Evolutionary conservation across 177 flowering plant species (phyloP).

Genomic region (Telopea speciosissima): DNA sequence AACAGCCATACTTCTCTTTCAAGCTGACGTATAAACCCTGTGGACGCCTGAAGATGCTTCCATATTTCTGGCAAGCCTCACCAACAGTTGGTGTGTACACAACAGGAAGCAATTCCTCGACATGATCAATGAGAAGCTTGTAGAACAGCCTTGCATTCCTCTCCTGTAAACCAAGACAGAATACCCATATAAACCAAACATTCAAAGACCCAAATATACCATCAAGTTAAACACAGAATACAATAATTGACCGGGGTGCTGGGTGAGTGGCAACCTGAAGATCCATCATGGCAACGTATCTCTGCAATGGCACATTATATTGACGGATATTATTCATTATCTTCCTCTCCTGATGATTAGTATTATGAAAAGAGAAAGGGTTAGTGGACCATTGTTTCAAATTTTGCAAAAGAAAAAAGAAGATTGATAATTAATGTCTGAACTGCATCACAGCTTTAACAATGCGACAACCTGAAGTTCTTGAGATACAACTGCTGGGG

Average conservation of each 20-base stretch:
- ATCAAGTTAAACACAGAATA: neutral
- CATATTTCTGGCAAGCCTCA: conserved; percentile 96
- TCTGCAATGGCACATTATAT: conserved; percentile 78
- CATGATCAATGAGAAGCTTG: conserved; percentile 87
- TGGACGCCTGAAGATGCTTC: conserved; percentile 81
- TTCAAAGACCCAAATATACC: neutral
- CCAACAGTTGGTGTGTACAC: conserved; percentile 97
- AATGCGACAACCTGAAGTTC: conserved; percentile 66
- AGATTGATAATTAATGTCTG: neutral
- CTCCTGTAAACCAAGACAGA: conserved; percentile 41
- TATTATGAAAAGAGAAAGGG: neutral
- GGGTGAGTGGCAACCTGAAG: conserved; percentile 51
- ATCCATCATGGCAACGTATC: conserved; percentile 82
- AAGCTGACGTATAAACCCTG: conserved; percentile 94
- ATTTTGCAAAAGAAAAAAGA: neutral
- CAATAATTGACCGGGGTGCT: neutral
- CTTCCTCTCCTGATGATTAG: conserved; percentile 51
- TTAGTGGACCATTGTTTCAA: neutral
- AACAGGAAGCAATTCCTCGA: conserved; percentile 85
- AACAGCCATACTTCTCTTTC: conserved; percentile 69
- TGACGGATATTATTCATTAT: conserved; percentile 61
- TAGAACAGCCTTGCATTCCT: conserved; percentile 81
- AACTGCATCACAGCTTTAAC: neutral
- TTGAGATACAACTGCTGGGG: conserved; percentile 57
- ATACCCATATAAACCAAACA: neutral